These are phyloP conservation scores for Tetrapisispora phaffii DNA, from an alignment of 805 yeast species.

Conservation along the genomic window DNA sequence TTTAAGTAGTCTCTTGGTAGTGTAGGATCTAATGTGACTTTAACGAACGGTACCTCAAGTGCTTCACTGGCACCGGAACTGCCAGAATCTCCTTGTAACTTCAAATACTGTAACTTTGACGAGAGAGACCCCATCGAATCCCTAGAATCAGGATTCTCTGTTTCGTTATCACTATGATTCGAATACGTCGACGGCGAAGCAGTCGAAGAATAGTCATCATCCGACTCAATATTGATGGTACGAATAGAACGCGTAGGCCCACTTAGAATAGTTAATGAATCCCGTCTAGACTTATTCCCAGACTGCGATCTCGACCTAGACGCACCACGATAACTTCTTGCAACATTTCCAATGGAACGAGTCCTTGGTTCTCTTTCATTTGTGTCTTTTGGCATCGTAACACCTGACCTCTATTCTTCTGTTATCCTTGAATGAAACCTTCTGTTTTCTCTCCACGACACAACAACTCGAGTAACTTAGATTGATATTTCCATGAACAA, in stretches of 20 bases:
- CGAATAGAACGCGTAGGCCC: conserved; percentile 24
- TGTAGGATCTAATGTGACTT: conserved; percentile 58
- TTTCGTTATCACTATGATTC: conserved; percentile 6
- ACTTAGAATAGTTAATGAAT: conserved; percentile 19
- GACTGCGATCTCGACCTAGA: conserved; percentile 33
- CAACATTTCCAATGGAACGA: conserved; percentile 9
- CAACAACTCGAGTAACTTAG: too few species aligned
- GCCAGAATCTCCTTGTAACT: conserved; percentile 1
- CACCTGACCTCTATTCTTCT: too few species aligned
- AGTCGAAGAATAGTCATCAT: conserved; percentile 4
- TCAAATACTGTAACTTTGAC: not conserved
- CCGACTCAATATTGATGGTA: conserved; percentile 22
- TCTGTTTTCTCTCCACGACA: too few species aligned
- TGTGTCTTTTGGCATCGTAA: not conserved
- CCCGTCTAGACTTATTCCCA: conserved; percentile 27
- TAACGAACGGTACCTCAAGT: conserved; percentile 39
- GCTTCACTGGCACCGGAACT: conserved; percentile 9
- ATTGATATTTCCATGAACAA: too few species aligned
- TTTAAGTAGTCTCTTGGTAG: conserved; percentile 79
- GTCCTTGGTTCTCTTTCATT: conserved; percentile 5
- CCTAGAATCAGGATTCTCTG: not conserved
- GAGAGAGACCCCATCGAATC: not conserved
- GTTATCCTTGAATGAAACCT: too few species aligned
- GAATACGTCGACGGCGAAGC: not conserved
- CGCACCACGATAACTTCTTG: not conserved